Conservation (phyloP, 169 alveolate genomes). For the Amoebophrya sp. region DNA sequence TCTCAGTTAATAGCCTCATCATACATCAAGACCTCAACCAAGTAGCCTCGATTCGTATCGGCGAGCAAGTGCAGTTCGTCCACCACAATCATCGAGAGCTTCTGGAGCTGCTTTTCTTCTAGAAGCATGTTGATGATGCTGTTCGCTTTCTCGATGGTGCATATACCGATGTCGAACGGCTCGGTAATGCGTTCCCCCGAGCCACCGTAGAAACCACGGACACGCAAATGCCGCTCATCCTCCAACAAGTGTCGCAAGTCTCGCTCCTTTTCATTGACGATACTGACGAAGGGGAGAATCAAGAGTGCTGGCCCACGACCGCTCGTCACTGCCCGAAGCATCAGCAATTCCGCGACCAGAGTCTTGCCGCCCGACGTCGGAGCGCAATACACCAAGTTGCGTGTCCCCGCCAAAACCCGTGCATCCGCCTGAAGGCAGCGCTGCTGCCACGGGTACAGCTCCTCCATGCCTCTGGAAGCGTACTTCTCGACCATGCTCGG, state of each 20-base stretch:
- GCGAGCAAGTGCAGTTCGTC: conserved; percentile 63
- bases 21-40: conserved; percentile 50
- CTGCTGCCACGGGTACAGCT: conserved; percentile 50
- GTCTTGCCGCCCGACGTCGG: conserved; percentile 70
- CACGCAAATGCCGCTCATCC: neutral
- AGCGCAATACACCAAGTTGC: conserved; percentile 60
- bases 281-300: conserved; percentile 57
- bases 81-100: conserved; percentile 42
- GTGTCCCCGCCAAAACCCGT: conserved; percentile 39
- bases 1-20: too few species aligned
- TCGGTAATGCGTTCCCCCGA: conserved; percentile 37
- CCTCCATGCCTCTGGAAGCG: neutral
- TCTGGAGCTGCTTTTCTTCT: conserved; percentile 38
- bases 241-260: conserved; percentile 25
- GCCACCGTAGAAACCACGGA: conserved; percentile 36
- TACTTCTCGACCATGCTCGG: neutral
- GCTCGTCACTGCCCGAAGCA: conserved; percentile 40
- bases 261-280: conserved; percentile 57
- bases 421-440: conserved; percentile 45
- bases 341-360: conserved; percentile 59
- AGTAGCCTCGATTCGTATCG: conserved; percentile 57
- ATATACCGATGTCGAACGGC: conserved; percentile 50
- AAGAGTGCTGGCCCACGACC: conserved; percentile 52
- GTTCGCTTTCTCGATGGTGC: conserved; percentile 65
- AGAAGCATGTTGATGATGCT: conserved; percentile 41